Conservation (phyloP, 78 protist species). For the Planoprotostelium fungivorum region DNA sequence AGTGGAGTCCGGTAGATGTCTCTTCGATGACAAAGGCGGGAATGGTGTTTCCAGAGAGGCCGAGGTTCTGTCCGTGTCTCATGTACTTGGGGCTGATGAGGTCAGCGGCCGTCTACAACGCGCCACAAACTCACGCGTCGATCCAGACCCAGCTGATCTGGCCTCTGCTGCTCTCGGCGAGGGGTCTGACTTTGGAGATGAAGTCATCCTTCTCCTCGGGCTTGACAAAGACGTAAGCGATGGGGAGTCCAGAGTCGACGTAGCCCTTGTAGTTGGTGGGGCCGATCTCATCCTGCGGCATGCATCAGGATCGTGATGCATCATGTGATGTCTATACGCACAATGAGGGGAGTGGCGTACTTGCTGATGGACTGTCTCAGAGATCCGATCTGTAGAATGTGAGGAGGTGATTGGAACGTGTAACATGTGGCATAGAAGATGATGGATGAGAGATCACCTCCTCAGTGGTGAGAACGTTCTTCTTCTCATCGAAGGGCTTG, state of each 20-base stretch:
- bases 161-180: constrained; percentile 30
- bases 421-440: no score
- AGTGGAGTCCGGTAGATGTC: constrained; percentile 8
- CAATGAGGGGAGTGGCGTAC: not conserved
- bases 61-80: constrained; percentile 55
- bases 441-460: no score
- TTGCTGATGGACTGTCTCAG: not conserved
- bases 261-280: constrained; percentile 45
- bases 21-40: constrained; percentile 46
- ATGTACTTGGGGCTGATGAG: constrained; percentile 12
- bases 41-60: constrained; percentile 31
- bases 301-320: not conserved
- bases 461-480: not conserved
- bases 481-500: constrained; percentile 45
- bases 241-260: constrained; percentile 28
- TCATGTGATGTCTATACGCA: not conserved
- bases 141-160: constrained; percentile 31
- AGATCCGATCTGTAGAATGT: constrained; percentile 8
- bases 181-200: not conserved
- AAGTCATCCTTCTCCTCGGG: constrained; percentile 1
- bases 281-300: constrained; percentile 45
- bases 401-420: no score
- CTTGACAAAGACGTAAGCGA: constrained; percentile 50
- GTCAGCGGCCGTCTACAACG: not conserved
- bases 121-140: constrained; percentile 7